phyloP scores from a whole-genome alignment of 352 stramenopile species.

The Salisapilia sapeloensis region DNA sequence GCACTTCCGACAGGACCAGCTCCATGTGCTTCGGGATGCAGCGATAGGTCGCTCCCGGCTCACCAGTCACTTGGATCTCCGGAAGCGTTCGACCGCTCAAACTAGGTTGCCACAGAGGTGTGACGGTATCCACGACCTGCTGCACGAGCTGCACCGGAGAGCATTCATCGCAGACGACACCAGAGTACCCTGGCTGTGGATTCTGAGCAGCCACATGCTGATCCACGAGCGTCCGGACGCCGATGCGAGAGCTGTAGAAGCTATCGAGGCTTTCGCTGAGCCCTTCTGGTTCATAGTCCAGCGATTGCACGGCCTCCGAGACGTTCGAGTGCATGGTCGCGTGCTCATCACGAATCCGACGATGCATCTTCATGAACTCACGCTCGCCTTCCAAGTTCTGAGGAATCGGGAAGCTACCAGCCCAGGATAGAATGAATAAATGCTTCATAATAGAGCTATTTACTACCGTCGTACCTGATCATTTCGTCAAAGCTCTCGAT shows the following conservation, averaged over 20 bases:
- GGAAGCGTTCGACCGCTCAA: constrained; percentile 25
- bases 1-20: constrained; percentile 61
- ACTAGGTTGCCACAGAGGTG: constrained; percentile 31
- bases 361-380: constrained; percentile 43
- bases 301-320: constrained; percentile 29
- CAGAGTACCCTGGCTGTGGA: constrained; percentile 27
- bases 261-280: constrained; percentile 48
- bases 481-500: constrained; percentile 62
- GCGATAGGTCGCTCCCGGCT: constrained; percentile 38
- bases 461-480: constrained; percentile 6
- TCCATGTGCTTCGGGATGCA: constrained; percentile 74
- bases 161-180: constrained; percentile 44
- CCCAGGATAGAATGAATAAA: neutral
- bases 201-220: constrained; percentile 55
- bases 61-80: constrained; percentile 32
- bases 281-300: constrained; percentile 33
- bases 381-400: constrained; percentile 32
- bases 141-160: constrained; percentile 50
- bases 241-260: constrained; percentile 76
- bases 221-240: constrained; percentile 71
- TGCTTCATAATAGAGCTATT: neutral
- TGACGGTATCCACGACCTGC: constrained; percentile 31
- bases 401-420: constrained; percentile 26
- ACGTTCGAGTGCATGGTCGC: constrained; percentile 59
- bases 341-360: constrained; percentile 33